Conservation (phyloP, 441 rosid species). For the Bocquillonia castaneifolia region DNA sequence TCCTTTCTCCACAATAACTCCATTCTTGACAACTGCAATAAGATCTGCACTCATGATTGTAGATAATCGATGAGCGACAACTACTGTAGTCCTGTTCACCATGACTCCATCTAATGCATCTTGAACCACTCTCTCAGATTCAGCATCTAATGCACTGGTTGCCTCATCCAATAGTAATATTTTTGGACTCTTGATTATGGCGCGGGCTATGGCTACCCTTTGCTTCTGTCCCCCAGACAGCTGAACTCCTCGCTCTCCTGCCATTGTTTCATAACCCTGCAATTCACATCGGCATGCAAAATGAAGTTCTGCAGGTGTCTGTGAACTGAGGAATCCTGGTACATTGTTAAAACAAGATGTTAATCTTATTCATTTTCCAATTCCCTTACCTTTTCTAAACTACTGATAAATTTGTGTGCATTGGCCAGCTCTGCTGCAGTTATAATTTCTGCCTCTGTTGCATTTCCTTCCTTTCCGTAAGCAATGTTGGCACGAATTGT, state of each 20-base stretch:
- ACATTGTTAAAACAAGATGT: not conserved
- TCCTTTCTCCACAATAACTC: conserved; percentile 60
- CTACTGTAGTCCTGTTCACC: conserved; percentile 57
- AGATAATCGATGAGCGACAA: conserved; percentile 64
- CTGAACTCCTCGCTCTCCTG: conserved; percentile 73
- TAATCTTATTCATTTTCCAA: not conserved
- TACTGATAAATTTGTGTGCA: conserved; percentile 66
- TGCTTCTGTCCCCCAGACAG: conserved; percentile 76
- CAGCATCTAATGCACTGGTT: conserved; percentile 67
- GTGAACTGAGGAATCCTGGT: not conserved
- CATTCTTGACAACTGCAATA: conserved; percentile 60
- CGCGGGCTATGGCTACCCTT: conserved; percentile 68
- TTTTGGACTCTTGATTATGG: conserved; percentile 56
- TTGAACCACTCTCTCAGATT: conserved; percentile 65
- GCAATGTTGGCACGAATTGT: conserved; percentile 65
- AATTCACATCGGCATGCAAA: not conserved
- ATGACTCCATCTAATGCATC: conserved; percentile 52
- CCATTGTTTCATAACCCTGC: conserved; percentile 63
- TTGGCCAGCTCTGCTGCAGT: conserved; percentile 62
- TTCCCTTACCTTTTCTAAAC: conserved; percentile 61
- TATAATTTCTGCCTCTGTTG: conserved; percentile 52
- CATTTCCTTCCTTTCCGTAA: conserved; percentile 59
- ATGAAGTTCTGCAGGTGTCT: not conserved
- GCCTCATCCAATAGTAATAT: conserved; percentile 63
- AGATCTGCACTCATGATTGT: conserved; percentile 55